Base-by-base conservation (phyloP, 176 grass and related monocot species). In the Triticum turgidum region DNA sequence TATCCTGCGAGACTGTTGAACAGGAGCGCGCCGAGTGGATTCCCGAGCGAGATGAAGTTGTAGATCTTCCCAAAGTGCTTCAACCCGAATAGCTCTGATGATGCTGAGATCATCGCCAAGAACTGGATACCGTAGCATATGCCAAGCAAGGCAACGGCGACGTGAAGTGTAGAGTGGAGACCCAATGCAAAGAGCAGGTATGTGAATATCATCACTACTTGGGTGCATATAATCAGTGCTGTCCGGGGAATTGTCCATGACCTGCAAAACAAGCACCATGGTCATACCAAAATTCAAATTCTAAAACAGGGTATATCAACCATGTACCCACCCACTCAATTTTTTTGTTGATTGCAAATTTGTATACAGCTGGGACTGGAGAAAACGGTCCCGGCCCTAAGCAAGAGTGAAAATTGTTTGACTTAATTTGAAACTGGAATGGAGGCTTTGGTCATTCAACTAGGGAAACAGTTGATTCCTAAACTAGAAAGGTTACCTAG, bases 11-110 rank as follows among this genome's bases (percentile, higher is more conserved):
- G 79, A 30, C 86, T 91, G 35, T 94, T 96, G 56, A 98, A 98
- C 49, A 98, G 44, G 83, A 91, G 80, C 5, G 92, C 96, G 0
- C 96, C 96, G 0, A 96, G 67, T 20, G 96, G 93, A 44, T 98
- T 96, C 39, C 91, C 96, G 35, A 98, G 22, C 5, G 84, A 61
- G 49, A 94, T 94, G 84, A 98, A 92, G 61, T 98, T 98, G 11
- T 88, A 94, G 44, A 96, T 94, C 79, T 95, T 85, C 15, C 96
- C 96, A 0, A 92, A 98, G 20, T 98, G 93, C 86, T 98, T 98
- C 56, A 98, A 42, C 17, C 96, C 96, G 3, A 98, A 98, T 20
- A 98, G 85, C 76, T 96, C 96, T 0, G 96, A 98, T 38, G 94
- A 89, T n/a, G 92, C 94, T 15, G 93, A 94, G 33, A 98, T 89